Base-by-base conservation (phyloP, 2,329 filamentous ascomycete species). In the Alternaria hordeiaustralica region DNA sequence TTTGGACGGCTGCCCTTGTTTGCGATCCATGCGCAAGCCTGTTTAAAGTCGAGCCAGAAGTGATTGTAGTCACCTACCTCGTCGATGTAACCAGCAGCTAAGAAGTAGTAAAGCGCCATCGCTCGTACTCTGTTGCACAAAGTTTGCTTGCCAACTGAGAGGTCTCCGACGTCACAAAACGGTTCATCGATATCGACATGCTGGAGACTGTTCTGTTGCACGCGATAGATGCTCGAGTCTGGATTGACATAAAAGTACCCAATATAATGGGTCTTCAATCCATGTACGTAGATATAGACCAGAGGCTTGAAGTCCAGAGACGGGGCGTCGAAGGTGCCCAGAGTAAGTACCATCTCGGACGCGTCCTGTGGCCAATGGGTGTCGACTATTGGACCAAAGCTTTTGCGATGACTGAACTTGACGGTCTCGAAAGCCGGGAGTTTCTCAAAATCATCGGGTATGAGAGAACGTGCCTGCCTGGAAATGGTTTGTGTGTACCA, bases 301-400 rank as follows among this genome's bases (percentile, higher is more conserved):
- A 2, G 3, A 0, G 18, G 28, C 8, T 33, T 36, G 0, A 18
- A 21, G 0, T 51, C 1, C 2, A 20, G 11, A 4, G 0, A 2
- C 6, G 13, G 3, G 12, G 2, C 7, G 5, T 51, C 49, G 21
- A 15, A 36, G 4, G 15, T 33, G 1, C 49, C 18, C 8, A 36
- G 4, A 30, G 10, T 6, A 5, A 51, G 18, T 33, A 12, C 49
- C 28, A 36, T 36, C 6, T 20, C 18, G 20, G 28, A 33, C 2
- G 49, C 12, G 12, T 33, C 26, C 10, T 51, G 11, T 33, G 26
- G 26, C 49, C 7, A 36, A 20, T 51, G 13, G 5, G 18, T 13
- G 11, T 15, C 20, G 28, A 51, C 12, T 10, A 10, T n/a, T 23
- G 49, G 28, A 4, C 20, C 18, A 12, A 51, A 33, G 21, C 28